Evolutionary conservation across 768 basidiomycete genomes (phyloP).

Genomic region (Thelephora ganbajun): DNA sequence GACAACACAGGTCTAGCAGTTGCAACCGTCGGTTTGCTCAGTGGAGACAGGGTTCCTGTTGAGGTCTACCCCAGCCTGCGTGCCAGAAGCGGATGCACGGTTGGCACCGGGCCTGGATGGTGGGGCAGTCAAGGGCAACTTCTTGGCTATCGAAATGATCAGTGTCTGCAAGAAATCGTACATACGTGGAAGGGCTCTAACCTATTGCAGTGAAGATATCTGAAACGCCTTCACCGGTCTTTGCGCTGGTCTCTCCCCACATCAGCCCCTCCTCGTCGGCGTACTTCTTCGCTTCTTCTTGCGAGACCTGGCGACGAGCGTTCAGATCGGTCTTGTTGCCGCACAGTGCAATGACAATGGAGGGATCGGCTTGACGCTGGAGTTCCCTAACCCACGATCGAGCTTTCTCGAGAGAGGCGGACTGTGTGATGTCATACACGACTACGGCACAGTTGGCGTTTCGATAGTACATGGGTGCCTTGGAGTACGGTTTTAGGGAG

Average conservation of each 20-base stretch:
- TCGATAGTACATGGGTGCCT: constrained; percentile 93
- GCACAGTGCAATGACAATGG: constrained; percentile 90
- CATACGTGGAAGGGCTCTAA: constrained; percentile 20
- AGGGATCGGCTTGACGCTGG: constrained; percentile 94
- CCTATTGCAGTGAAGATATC: constrained; percentile 83
- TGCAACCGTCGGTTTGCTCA: constrained; percentile 55
- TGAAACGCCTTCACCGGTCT: constrained; percentile 74
- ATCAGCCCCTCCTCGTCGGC: constrained; percentile 85
- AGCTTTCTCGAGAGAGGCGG: constrained; percentile 87
- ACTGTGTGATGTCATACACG: constrained; percentile 91
- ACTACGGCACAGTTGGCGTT: constrained; percentile 91
- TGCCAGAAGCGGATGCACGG: constrained; percentile 33
- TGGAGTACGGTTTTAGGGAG: background rate
- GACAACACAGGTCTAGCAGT: constrained; percentile 39
- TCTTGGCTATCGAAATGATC: constrained; percentile 46
- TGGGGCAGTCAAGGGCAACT: constrained; percentile 71
- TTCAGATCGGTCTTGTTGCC: constrained; percentile 91
- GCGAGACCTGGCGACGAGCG: constrained; percentile 70
- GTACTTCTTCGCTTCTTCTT: constrained; percentile 86
- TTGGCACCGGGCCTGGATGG: constrained; percentile 42
- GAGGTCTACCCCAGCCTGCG: constrained; percentile 64
- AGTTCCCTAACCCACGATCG: constrained; percentile 94
- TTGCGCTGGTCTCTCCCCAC: constrained; percentile 89
- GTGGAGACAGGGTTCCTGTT: constrained; percentile 47
- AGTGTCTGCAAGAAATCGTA: background rate